phyloP scores from a whole-genome alignment of 2,329 filamentous ascomycete species.

The Pseudogymnoascus sp. region DNA sequence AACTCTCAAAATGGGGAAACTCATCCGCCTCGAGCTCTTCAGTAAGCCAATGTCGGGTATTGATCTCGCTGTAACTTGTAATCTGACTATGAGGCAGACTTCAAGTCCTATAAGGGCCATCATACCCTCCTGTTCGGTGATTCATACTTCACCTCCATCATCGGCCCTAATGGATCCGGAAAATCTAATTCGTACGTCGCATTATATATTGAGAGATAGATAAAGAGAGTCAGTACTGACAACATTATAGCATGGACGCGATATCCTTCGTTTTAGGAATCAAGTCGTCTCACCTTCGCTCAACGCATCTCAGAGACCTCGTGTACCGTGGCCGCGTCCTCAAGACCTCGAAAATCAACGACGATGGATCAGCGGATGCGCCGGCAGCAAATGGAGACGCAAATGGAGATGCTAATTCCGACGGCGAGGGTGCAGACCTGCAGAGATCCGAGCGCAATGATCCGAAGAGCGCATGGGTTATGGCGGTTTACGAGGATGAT shows the following conservation, averaged over 20 bases:
- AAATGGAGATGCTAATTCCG: conserved; percentile 55
- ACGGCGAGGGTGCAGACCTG: conserved; percentile 51
- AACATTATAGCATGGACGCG: conserved; percentile 76
- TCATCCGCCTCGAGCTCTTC: conserved; percentile 88
- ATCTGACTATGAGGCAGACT: conserved; percentile 52
- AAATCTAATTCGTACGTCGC: conserved; percentile 83
- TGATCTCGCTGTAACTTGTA: neutral
- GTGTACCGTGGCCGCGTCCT: conserved; percentile 94
- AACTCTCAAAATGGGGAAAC: conserved; percentile 74
- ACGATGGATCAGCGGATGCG: conserved; percentile 61
- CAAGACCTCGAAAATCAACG: conserved; percentile 86
- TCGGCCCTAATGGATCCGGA: conserved; percentile 97
- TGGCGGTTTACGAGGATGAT: conserved; percentile 98
- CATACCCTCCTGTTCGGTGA: conserved; percentile 92
- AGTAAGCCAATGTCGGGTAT: conserved; percentile 50
- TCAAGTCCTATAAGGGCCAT: conserved; percentile 99
- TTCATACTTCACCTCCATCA: conserved; percentile 98
- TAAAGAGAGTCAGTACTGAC: conserved; percentile 19
- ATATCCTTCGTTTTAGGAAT: conserved; percentile 98
- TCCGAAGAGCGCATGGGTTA: conserved; percentile 94
- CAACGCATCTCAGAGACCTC: conserved; percentile 85
- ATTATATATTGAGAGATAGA: conserved; percentile 4
- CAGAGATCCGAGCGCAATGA: conserved; percentile 67
- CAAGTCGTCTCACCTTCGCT: conserved; percentile 96
- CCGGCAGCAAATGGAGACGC: conserved; percentile 51